Percentiles rank a stretch among this genome's conserved stretches.
These are phyloP conservation scores for Trypanosoma vivax DNA, from an alignment of 208 protist species.

Conservation along the genomic window DNA sequence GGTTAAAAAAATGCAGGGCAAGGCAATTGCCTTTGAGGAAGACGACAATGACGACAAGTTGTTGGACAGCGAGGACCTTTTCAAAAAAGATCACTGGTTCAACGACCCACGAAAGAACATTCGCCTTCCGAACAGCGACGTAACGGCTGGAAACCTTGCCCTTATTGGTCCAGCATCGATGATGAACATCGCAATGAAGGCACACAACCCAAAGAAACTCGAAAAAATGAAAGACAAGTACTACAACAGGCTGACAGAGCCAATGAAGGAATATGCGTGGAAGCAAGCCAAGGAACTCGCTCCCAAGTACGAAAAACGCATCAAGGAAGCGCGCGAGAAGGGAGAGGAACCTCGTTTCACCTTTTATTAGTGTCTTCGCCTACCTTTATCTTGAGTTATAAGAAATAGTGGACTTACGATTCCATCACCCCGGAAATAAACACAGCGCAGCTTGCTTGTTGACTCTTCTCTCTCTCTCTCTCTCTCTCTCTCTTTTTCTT, in stretches of 20 bases:
- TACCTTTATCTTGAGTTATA: not conserved
- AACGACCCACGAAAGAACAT: conserved; percentile 82
- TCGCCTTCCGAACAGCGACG: conserved; percentile 70
- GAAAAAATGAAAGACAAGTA: conserved; percentile 87
- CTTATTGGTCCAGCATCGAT: conserved; percentile 80
- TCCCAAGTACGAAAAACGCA: conserved; percentile 75
- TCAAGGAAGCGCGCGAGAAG: conserved; percentile 66
- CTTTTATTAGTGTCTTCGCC: conserved; percentile 46
- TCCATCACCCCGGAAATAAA: not conserved
- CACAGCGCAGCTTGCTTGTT: not conserved
- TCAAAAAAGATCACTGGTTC: conserved; percentile 87
- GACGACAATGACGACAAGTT: conserved; percentile 59
- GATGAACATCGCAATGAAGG: conserved; percentile 87
- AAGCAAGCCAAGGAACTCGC: conserved; percentile 87
- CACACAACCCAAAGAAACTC: conserved; percentile 66
- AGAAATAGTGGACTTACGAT: not conserved
- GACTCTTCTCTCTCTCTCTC: not conserved
- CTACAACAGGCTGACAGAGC: conserved; percentile 68
- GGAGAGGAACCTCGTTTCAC: conserved; percentile 83
- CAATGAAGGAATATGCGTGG: conserved; percentile 82
- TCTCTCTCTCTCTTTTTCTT: not conserved
- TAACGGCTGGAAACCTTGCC: conserved; percentile 72
- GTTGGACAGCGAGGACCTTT: conserved; percentile 77
- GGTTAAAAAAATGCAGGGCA: conserved; percentile 68
- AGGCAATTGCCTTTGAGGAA: conserved; percentile 55